These are phyloP conservation scores for Lactarius vividus DNA, from an alignment of 768 basidiomycete species.

Conservation along the genomic window DNA sequence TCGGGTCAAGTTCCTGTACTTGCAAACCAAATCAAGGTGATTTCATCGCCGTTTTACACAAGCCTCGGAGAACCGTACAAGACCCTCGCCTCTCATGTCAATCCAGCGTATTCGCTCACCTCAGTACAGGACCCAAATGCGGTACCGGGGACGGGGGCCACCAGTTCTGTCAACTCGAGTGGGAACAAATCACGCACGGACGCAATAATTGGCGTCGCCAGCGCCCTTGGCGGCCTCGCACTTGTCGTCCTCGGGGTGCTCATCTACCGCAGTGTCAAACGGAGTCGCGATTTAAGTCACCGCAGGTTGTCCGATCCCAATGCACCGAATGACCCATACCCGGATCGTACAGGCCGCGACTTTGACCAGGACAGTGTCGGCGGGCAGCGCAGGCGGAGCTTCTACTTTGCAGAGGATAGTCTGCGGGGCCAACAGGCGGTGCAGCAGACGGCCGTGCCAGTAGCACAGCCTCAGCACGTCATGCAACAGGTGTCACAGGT, in stretches of 20 bases:
- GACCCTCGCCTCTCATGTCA: conserved; percentile 64
- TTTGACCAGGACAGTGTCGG: conserved; percentile 78
- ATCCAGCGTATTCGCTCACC: conserved; percentile 60
- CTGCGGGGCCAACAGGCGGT: conserved; percentile 39
- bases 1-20: conserved; percentile 52
- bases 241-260: conserved; percentile 71
- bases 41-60: conserved; percentile 63
- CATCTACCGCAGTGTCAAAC: conserved; percentile 63
- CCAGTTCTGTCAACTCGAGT: conserved; percentile 25
- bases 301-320: conserved; percentile 60
- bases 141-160: conserved; percentile 18
- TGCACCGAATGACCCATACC: conserved; percentile 45
- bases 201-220: conserved; percentile 90
- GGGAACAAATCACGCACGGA: conserved; percentile 59
- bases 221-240: conserved; percentile 75
- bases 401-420: conserved; percentile 87
- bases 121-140: conserved; percentile 41
- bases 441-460: not conserved
- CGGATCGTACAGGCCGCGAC: conserved; percentile 53
- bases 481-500: conserved; percentile 33
- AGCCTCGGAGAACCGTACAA: conserved; percentile 42
- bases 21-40: conserved; percentile 59
- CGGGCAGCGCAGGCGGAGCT: conserved; percentile 68
- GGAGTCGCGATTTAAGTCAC: conserved; percentile 67
- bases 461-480: conserved; percentile 38